phyloP scores from a whole-genome alignment of 1,139 yeast genomes.

The Cylindricascospora bacillispora region DNA sequence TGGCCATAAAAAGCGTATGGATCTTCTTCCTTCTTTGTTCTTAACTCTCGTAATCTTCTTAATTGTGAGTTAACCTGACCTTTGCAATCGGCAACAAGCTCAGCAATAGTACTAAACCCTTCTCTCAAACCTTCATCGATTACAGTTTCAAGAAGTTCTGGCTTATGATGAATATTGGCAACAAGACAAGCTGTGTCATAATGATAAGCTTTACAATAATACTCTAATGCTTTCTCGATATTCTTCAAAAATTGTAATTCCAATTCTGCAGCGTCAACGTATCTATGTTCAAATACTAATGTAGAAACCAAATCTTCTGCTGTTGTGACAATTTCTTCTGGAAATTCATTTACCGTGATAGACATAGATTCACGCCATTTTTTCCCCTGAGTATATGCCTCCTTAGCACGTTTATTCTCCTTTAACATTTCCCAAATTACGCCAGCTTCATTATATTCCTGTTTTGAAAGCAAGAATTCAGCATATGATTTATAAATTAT shows the following conservation, averaged over 20 bases:
- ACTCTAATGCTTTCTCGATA: slow-evolving; percentile 46
- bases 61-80: slow-evolving; percentile 77
- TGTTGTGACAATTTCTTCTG: slow-evolving; percentile 30
- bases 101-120: slow-evolving; percentile 80
- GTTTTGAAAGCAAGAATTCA: slow-evolving; percentile 38
- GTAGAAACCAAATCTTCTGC: slow-evolving; percentile 49
- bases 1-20: slow-evolving; percentile 76
- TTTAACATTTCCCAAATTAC: slow-evolving; percentile 60
- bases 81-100: slow-evolving; percentile 81
- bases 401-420: slow-evolving; percentile 47
- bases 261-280: slow-evolving; percentile 75
- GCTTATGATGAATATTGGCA: slow-evolving; percentile 33
- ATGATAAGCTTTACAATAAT: slow-evolving; percentile 63
- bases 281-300: slow-evolving; percentile 58
- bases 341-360: slow-evolving; percentile 34
- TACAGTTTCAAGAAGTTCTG: slow-evolving; percentile 40
- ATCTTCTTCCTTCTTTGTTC: slow-evolving; percentile 70
- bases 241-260: slow-evolving; percentile 50
- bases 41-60: slow-evolving; percentile 67
- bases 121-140: slow-evolving; percentile 72
- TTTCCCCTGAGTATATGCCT: slow-evolving; percentile 53
- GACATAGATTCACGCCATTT: slow-evolving; percentile 80
- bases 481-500: slow-evolving; percentile 53
- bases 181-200: slow-evolving; percentile 69
- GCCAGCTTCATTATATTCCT: slow-evolving; percentile 61